Evolutionary conservation across 2,329 filamentous ascomycete genomes (phyloP), one percentile per base, ranked within the genome.

Genomic region (Alternaria ethzedia): DNA sequence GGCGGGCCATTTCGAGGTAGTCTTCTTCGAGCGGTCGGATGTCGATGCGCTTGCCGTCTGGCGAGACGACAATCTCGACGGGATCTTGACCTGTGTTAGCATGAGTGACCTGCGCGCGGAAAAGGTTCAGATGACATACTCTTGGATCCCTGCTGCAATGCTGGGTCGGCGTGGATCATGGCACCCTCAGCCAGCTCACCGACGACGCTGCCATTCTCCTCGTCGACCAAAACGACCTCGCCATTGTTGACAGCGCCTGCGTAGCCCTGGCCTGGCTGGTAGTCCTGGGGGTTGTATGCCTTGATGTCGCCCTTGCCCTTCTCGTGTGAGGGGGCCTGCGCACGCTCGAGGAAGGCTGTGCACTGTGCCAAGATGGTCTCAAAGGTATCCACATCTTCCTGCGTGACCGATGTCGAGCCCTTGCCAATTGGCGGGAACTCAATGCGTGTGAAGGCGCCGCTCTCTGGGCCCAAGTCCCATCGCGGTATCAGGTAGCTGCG

Each of bases 301-400:
- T 78, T 77, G 43, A 74, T 64, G 26, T 69, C 67, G 59, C 70
- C 74, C 46, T 77, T 77, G 66, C 80, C 68, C 57, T 72, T 73
- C 45, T 69, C 69, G 20, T 79, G 70, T 25, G 84, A 89, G 7
- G 92, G 89, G n/a, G 76, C 72, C 44, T 90, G 85, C 10, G 92
- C 90, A 47, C 94, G 89, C 80, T 98, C 95, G 5, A 97, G 87
- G 79, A 99, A 98, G 2, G 95, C 93, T 3, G 95, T 98, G 81
- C 95, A 98, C 82, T 98, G 94, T n/a, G 95, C 95, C 54, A 98
- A 86, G 68, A 98, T 98, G 4, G 95, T 97, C 84, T 98, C 95
- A 75, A 97, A 98, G 1, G 95, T 98, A 77, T 97, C 94, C 45
- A 97, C 86, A 78, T 97, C 95, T 78, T 98, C 94, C 79, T 97